Conservation (phyloP, 331 rosid species). For the Rhamnella rubrinervis region DNA sequence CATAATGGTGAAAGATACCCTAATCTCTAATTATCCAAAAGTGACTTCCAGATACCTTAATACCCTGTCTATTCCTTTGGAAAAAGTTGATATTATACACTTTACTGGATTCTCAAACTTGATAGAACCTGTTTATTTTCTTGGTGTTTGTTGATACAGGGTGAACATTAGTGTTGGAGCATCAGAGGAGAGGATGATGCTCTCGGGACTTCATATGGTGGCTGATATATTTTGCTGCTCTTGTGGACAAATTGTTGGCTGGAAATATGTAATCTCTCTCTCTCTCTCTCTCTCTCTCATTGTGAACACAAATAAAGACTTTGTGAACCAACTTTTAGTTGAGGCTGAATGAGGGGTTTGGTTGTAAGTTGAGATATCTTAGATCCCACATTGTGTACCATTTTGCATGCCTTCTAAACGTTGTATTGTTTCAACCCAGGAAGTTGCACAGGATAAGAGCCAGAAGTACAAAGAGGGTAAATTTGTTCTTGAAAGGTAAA, state of each 20-base stretch:
- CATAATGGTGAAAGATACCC: too few relatives aligned
- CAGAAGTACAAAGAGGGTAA: constrained; percentile 92
- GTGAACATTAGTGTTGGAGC: constrained; percentile 62
- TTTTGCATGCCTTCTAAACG: not conserved
- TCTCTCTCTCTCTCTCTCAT: constrained; percentile 15
- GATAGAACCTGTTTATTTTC: not conserved
- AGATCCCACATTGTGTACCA: not conserved
- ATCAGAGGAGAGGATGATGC: constrained; percentile 72
- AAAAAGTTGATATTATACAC: too few relatives aligned
- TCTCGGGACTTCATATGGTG: constrained; percentile 80
- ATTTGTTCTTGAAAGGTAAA: constrained; percentile 89
- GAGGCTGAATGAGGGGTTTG: too few relatives aligned
- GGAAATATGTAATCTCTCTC: constrained; percentile 78
- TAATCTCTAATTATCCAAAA: too few relatives aligned
- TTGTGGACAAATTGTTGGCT: constrained; percentile 88
- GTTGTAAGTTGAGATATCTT: too few relatives aligned
- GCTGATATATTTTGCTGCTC: constrained; percentile 81
- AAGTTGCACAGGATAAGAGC: constrained; percentile 71
- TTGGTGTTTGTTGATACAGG: constrained; percentile 35
- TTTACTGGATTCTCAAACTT: too few relatives aligned
- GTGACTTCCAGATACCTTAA: too few relatives aligned
- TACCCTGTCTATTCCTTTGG: too few relatives aligned
- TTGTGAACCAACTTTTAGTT: too few relatives aligned
- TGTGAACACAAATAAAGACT: too few relatives aligned
- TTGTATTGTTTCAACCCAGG: constrained; percentile 36